Percentiles rank a stretch among this genome's conserved stretches.
These are phyloP conservation scores for Mortierella sp. DNA, from an alignment of 371 early-diverging fungal genomes.

Conservation along the genomic window DNA sequence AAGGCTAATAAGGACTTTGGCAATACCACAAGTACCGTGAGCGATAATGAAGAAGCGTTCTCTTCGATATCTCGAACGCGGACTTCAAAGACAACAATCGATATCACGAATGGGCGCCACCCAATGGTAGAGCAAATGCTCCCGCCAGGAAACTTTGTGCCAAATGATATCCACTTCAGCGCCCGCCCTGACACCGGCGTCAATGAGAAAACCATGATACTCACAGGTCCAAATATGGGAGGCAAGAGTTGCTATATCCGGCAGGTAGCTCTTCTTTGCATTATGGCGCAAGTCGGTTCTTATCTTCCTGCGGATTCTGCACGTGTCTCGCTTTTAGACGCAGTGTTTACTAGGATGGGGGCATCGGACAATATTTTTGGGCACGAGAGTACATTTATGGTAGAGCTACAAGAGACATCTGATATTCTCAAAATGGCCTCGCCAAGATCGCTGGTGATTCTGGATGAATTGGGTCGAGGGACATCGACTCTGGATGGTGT, in stretches of 20 bases:
- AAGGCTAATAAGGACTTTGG: neutral
- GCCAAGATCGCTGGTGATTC: constrained; percentile 86
- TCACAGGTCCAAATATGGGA: constrained; percentile 91
- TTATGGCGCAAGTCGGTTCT: constrained; percentile 96
- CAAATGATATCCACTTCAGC: constrained; percentile 80
- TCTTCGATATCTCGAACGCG: constrained; percentile 7
- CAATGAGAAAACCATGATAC: constrained; percentile 57
- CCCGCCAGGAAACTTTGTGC: constrained; percentile 70
- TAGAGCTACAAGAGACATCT: constrained; percentile 97
- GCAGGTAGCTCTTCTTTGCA: constrained; percentile 71
- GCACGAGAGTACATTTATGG: constrained; percentile 98
- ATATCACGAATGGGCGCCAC: constrained; percentile 83
- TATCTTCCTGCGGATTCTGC: constrained; percentile 94
- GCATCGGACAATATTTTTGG: constrained; percentile 80
- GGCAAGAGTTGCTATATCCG: constrained; percentile 96
- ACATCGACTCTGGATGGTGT: constrained; percentile 96
- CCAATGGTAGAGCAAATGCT: constrained; percentile 89
- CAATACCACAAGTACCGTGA: neutral
- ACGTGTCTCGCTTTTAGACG: constrained; percentile 88
- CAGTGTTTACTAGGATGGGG: constrained; percentile 90
- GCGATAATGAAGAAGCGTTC: neutral
- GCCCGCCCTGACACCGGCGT: neutral
- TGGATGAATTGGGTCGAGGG: constrained; percentile 99
- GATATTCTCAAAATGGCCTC: constrained; percentile 91
- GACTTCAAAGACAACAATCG: constrained; percentile 28